Evolutionary conservation across 345 rosid species (phyloP), one percentile per base, ranked within the genome.

Genomic region (Diplotaxis tenuifolia): DNA sequence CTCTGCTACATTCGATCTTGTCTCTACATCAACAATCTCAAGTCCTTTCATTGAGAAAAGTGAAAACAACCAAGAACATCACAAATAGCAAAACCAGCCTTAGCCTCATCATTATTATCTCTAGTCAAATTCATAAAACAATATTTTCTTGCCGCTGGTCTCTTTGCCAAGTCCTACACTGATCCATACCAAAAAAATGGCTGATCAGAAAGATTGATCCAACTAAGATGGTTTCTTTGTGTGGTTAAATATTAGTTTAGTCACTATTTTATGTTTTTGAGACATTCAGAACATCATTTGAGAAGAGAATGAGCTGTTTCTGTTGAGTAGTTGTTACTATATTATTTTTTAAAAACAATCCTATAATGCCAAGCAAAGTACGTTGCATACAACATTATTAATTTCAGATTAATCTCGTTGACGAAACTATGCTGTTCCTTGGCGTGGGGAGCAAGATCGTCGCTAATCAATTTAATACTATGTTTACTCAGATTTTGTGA

Each of bases 161-260:
- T 78, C 5, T 85, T 70, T 21, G 70, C 87, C 6, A 82, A 86
- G 1, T 81, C 97, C 53, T 92, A 92, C 78, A 12, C 90, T 1
- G 87, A 88, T 53, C 80, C 84, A 8, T 65, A 85, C 27, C 93
- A 89, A 55, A 85, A 85, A 88, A 59, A 79, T 82, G 70, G 85
- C 47, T 10, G 12, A 34, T 7, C 40, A 34, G 47, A 14, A 40
- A 40, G 49, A 12, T 16, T 40, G 49, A 40, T 40, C 49, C 49
- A 40, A 5, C 49, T 40, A 40, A 87, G 76, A 80, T 92, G 62
- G 72, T 81, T 62, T 83, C 90, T 0, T 81, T 89, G 8, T 75
- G 52, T 2, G 52, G 9, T 86, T 56, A 83, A 76, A 66, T 75
- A 85, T 6, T 75, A 25, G 2, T 16, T 16, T 49, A 49, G 54